Percentiles rank a stretch among this genome's conserved stretches.
Evolutionary conservation across 306 rosid species (phyloP).

Genomic region (Ochetophila trinervis): DNA sequence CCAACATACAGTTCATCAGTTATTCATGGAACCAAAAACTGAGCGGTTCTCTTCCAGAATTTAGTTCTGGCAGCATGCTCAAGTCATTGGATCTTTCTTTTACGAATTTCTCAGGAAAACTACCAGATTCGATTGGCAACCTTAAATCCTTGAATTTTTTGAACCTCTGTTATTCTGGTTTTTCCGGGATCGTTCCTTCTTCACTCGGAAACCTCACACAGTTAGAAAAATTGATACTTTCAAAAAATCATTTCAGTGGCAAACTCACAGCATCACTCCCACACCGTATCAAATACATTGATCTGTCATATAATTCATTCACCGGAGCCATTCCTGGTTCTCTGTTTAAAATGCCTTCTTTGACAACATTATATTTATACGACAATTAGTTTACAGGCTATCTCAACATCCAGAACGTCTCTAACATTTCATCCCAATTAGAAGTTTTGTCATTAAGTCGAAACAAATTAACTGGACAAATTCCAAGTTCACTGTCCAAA

Average conservation of each 20-base stretch:
- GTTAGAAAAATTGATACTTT: neutral
- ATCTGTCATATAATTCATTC: slow-evolving; percentile 1
- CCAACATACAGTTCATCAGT: neutral
- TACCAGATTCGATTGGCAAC: neutral
- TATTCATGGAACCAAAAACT: fast-evolving
- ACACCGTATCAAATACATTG: neutral
- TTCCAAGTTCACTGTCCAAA: neutral
- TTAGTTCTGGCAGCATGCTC: no score
- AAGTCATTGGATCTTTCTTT: neutral
- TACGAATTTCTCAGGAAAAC: neutral
- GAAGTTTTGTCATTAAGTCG: neutral
- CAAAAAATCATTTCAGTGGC: neutral
- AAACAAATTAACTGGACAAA: neutral
- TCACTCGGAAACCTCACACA: slow-evolving; percentile 4
- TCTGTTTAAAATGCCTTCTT: slow-evolving; percentile 11
- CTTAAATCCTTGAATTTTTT: neutral
- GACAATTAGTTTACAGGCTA: slow-evolving; percentile 1
- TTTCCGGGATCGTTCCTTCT: neutral
- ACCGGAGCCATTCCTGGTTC: slow-evolving; percentile 1
- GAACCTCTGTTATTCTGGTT: neutral
- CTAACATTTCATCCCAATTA: slow-evolving; percentile 5
- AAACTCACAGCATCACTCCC: neutral
- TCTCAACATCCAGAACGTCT: neutral
- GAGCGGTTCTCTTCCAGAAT: neutral
- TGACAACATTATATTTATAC: neutral